phyloP scores from a whole-genome alignment of 1,139 yeast genomes.

The Candida sp. region DNA sequence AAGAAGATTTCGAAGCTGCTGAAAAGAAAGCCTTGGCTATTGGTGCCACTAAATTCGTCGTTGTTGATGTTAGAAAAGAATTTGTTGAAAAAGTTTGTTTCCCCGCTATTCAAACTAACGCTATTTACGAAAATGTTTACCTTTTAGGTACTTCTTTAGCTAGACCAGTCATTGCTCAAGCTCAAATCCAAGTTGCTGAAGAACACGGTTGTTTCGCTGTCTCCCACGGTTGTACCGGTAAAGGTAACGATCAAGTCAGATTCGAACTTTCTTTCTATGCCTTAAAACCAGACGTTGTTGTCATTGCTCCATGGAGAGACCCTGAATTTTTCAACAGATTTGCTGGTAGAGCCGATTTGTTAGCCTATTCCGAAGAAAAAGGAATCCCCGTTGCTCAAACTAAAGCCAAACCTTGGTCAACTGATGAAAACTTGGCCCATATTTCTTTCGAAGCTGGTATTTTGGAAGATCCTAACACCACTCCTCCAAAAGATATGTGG shows the following conservation, averaged over 20 bases:
- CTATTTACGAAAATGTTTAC: constrained; percentile 96
- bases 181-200: constrained; percentile 96
- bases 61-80: constrained; percentile 92
- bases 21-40: constrained; percentile 93
- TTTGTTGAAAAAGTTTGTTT: constrained; percentile 85
- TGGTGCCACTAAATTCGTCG: constrained; percentile 95
- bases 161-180: constrained; percentile 97
- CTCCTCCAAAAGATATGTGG: constrained; percentile 99
- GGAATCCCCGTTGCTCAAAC: constrained; percentile 95
- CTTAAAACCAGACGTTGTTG: constrained; percentile 92
- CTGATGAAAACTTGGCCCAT: constrained; percentile 98
- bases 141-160: constrained; percentile 96
- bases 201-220: constrained; percentile 98
- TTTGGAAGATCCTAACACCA: constrained; percentile 95
- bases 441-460: constrained; percentile 99
- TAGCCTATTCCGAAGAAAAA: constrained; percentile 90
- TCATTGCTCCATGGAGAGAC: constrained; percentile 99
- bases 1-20: constrained; percentile 98
- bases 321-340: constrained; percentile 93
- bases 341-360: constrained; percentile 95
- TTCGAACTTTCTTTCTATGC: constrained; percentile 97
- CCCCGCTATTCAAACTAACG: constrained; percentile 98
- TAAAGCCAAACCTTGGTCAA: constrained; percentile 99
- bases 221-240: constrained; percentile 99
- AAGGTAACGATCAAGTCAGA: constrained; percentile 99